Percentiles rank a stretch among this genome's conserved stretches.
These are phyloP conservation scores for Aspergillus cavernicola DNA, from an alignment of 495 filamentous ascomycete genomes.

Conservation along the genomic window DNA sequence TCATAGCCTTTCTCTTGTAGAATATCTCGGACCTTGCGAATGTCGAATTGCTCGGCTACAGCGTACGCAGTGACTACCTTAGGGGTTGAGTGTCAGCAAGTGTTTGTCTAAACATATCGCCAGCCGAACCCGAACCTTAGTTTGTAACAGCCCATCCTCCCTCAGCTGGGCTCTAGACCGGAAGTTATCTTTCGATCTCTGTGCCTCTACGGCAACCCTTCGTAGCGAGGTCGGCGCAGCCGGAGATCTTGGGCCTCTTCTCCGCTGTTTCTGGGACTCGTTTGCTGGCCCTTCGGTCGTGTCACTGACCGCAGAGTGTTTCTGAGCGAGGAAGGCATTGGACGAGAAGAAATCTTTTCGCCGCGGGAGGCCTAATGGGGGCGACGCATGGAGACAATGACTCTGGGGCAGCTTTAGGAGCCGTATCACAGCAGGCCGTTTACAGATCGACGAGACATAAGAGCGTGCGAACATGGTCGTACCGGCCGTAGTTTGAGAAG, in stretches of 20 bases:
- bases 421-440: slow-evolving; percentile 21
- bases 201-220: slow-evolving; percentile 57
- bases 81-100: slow-evolving; percentile 24
- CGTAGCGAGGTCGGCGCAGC: slow-evolving; percentile 53
- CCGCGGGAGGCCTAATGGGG: slow-evolving; percentile 29
- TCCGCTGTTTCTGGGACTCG: slow-evolving; percentile 38
- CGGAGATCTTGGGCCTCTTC: slow-evolving; percentile 41
- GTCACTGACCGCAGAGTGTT: slow-evolving; percentile 23
- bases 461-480: slow-evolving; percentile 34
- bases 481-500: slow-evolving; percentile 7
- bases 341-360: slow-evolving; percentile 51
- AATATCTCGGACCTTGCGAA: slow-evolving; percentile 66
- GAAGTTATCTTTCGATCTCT: slow-evolving; percentile 51
- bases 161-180: slow-evolving; percentile 35
- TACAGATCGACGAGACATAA: slow-evolving; percentile 32
- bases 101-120: background rate
- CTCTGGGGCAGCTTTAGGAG: slow-evolving; percentile 24
- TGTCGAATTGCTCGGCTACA: slow-evolving; percentile 81
- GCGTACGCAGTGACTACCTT: slow-evolving; percentile 76
- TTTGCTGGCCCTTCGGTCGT: slow-evolving; percentile 14
- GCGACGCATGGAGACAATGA: slow-evolving; percentile 41
- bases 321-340: slow-evolving; percentile 40
- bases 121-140: slow-evolving; percentile 30
- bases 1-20: slow-evolving; percentile 66
- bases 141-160: slow-evolving; percentile 42